Base-by-base conservation (phyloP, 306 rosid genomes). In the Hippophae tibetana region DNA sequence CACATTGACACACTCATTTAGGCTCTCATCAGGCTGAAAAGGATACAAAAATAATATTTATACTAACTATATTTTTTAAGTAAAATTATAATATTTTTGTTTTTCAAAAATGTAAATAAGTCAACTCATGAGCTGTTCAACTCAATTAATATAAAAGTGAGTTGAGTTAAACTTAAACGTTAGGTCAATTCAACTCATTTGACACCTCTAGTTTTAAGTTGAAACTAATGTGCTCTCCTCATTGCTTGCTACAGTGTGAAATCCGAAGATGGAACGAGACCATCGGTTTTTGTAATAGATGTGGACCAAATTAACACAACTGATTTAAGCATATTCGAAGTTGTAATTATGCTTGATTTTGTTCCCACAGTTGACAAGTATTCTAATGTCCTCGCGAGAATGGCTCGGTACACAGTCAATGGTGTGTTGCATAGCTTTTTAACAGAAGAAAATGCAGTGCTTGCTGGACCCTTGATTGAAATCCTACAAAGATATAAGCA, bases 401-500 rank as follows among this genome's bases (percentile, higher is more conserved):
- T 85, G 90, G 90, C 86, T 10, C 82, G 83, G 31, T 69, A 73
- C 51, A 71, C 84, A 9, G 79, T 69, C 58, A 72, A 79, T 9
- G 90, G 89, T 3, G 72, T 71, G 45, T 62, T 84, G 86, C 77
- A 73, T 64, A 69, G 73, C 78, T 80, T 80, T 74, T 59, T 88
- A 47, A 74, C 81, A 10, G 47, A 72, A 60, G 65, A 68, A 58
- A 81, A 81, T 31, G 26, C 68, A 43, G 72, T 59, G 56, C 67
- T 72, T 63, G 86, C 81, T 11, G 74, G 70, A 56, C 77, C 82
- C 6, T 78, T 83, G 53, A 66, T 74, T 10, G 51, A 69, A 66
- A 75, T 73, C 65, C 81, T 88, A 50, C 73, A 88, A 70, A 78
- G 77, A 72, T 81, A 85, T 59, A 74, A 75, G 58, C 96, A 85